phyloP scores from a whole-genome alignment of 2,329 filamentous ascomycete species.

The Colletotrichum sp. region DNA sequence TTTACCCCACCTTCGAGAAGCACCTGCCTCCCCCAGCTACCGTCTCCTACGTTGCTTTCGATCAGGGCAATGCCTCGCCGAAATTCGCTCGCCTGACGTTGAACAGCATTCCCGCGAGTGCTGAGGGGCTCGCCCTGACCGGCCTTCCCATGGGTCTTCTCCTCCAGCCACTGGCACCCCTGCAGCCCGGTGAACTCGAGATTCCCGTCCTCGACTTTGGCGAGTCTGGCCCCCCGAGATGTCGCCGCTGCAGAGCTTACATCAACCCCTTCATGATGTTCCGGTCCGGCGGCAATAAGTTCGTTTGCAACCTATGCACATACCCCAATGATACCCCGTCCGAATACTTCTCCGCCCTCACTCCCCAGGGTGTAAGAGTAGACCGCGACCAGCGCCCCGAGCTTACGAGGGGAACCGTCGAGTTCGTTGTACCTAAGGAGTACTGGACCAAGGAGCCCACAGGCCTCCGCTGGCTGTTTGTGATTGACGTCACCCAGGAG shows the following conservation, averaged over 20 bases:
- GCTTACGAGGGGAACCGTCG: constrained; percentile 88
- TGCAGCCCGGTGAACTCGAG: constrained; percentile 83
- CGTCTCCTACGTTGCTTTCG: constrained; percentile 89
- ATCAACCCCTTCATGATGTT: constrained; percentile 99
- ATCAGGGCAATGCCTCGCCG: constrained; percentile 95
- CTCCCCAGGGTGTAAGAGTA: constrained; percentile 83
- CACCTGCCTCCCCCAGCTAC: constrained; percentile 89
- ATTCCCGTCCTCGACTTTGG: constrained; percentile 97
- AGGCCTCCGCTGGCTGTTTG: constrained; percentile 84
- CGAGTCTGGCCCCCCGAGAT: constrained; percentile 86
- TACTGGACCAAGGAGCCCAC: constrained; percentile 97
- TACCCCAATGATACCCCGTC: constrained; percentile 93
- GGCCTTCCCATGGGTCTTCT: constrained; percentile 86
- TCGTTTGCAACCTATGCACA: constrained; percentile 97
- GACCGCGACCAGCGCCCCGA: constrained; percentile 91
- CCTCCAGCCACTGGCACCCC: constrained; percentile 83
- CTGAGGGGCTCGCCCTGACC: constrained; percentile 81
- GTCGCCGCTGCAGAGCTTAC: constrained; percentile 90
- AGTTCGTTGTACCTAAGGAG: constrained; percentile 96
- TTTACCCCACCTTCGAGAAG: constrained; percentile 95
- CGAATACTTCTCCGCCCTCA: constrained; percentile 93
- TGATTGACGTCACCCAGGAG: constrained; percentile 93
- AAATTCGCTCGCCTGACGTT: constrained; percentile 91
- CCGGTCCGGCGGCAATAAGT: constrained; percentile 90
- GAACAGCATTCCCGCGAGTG: constrained; percentile 87